Base-by-base conservation (phyloP, 306 rosid genomes). In the Cucumis cinereus region DNA sequence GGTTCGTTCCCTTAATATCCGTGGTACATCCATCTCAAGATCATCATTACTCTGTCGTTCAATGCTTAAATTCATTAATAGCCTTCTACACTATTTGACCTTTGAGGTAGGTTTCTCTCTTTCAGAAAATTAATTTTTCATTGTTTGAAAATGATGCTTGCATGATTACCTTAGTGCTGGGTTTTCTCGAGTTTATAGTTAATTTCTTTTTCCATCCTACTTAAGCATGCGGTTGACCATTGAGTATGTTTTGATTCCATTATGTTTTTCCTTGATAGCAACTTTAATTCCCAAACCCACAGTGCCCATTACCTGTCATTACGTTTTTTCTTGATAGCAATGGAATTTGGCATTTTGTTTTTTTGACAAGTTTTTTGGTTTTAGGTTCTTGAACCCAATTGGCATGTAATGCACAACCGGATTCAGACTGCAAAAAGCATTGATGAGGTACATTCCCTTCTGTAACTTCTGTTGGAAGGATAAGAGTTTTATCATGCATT, bases 351-450 rank as follows among this genome's bases (percentile, higher is more conserved):
- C 56, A 14, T 70, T 47, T 49, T 56, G 20, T 40, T 40, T 70
- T 64, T 47, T 70, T 47, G 20, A 45, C 53, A 53, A 6, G 45
- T 41, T 84, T 54, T 33, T 58, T 14, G 19, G 53, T 78, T 40
- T 52, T 87, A 94, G 98, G 98, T 94, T 83, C 85, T 94, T 78
- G 98, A 94, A 82, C 97, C 97, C 77, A 94, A 89, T 79, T 94
- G 98, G 95, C 98, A 94, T 79, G 83, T 90, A 82, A 90, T 94
- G 98, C 88, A 89, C 85, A 85, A 74, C 81, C 83, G 93, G 82
- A 90, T 94, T 83, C 96, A 91, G 81, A 85, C 94, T 52, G 94
- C 97, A 71, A 94, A 87, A 80, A 91, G 97, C 86, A 85, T 94
- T 84, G 98, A 94, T 75, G 98, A 94, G 93, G 98, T 90, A 68